Conservation (phyloP, 2,329 filamentous ascomycete genomes). For the Aspergillus hortae region DNA sequence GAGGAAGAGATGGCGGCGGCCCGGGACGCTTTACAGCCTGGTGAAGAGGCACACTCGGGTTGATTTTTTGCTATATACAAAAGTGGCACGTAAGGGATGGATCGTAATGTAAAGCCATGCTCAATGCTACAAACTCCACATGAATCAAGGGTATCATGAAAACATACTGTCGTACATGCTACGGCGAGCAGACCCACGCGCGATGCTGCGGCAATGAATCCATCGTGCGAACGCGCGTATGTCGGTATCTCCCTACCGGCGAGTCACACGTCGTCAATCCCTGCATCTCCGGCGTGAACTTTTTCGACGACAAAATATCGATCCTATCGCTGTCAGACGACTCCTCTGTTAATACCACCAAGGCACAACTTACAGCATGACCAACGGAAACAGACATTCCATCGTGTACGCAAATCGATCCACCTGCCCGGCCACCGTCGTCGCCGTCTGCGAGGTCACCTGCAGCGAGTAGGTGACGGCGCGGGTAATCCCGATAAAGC, state of each 20-base stretch:
- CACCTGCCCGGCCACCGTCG: conserved; percentile 4
- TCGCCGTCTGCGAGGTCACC: conserved; percentile 5
- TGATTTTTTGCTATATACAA: too few relatives aligned
- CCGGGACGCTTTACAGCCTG: background rate
- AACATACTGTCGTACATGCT: background rate
- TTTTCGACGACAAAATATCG: conserved; percentile 10
- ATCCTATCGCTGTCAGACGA: conserved; percentile 1
- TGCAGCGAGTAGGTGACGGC: conserved; percentile 10
- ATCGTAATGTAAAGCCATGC: too few relatives aligned
- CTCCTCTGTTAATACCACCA: background rate
- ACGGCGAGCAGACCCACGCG: background rate
- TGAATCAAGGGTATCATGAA: background rate
- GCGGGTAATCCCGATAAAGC: conserved; percentile 8
- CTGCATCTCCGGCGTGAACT: conserved; percentile 1
- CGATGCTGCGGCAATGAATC: background rate
- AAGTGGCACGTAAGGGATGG: too few relatives aligned
- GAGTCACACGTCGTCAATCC: background rate
- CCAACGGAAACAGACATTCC: conserved; percentile 11
- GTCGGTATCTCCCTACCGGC: background rate
- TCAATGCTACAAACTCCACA: background rate
- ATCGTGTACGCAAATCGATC: conserved; percentile 12
- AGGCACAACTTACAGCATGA: conserved; percentile 3
- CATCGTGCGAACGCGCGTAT: background rate
- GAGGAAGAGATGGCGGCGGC: conserved; percentile 38
- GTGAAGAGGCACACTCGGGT: too few relatives aligned